These are phyloP conservation scores for Geosmithia flava DNA, from an alignment of 2,329 filamentous ascomycete genomes.

Conservation along the genomic window DNA sequence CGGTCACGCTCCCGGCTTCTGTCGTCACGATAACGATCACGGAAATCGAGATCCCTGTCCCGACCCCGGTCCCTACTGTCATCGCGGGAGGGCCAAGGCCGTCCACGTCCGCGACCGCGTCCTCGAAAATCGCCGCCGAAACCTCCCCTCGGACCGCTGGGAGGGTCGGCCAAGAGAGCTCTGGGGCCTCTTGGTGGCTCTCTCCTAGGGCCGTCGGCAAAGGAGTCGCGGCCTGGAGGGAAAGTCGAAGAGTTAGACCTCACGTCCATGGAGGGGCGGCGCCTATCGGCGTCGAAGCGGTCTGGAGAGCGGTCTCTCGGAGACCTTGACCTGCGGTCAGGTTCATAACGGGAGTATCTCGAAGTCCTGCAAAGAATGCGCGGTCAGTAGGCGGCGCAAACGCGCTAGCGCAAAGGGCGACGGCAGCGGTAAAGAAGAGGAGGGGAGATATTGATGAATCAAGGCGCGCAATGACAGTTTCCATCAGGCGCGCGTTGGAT, in stretches of 20 bases:
- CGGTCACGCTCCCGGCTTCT: constrained; percentile 45
- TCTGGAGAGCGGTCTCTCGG: constrained; percentile 59
- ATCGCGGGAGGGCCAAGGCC: constrained; percentile 43
- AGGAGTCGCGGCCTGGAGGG: constrained; percentile 43
- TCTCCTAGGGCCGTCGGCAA: constrained; percentile 41
- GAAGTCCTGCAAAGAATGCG: constrained; percentile 26
- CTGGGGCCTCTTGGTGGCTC: constrained; percentile 77
- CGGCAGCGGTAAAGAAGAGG: neutral
- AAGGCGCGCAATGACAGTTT: constrained; percentile 13
- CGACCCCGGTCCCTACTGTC: constrained; percentile 49
- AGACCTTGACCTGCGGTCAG: constrained; percentile 51
- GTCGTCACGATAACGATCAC: constrained; percentile 48
- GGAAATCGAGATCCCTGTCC: constrained; percentile 47
- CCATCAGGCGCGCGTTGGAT: neutral
- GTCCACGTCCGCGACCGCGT: constrained; percentile 40
- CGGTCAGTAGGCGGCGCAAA: neutral
- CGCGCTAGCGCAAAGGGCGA: neutral
- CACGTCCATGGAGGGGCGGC: constrained; percentile 50
- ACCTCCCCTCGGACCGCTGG: constrained; percentile 55
- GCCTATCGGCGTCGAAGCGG: constrained; percentile 54
- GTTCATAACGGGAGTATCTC: constrained; percentile 50
- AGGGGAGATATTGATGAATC: neutral
- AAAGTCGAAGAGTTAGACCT: constrained; percentile 47
- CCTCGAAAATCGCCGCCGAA: constrained; percentile 53
- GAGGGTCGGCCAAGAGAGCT: constrained; percentile 58